Percentiles rank a stretch among this genome's conserved stretches.
These are phyloP conservation scores for Sphaerostilbella broomeana DNA, from an alignment of 2,329 filamentous ascomycete species.

Conservation along the genomic window DNA sequence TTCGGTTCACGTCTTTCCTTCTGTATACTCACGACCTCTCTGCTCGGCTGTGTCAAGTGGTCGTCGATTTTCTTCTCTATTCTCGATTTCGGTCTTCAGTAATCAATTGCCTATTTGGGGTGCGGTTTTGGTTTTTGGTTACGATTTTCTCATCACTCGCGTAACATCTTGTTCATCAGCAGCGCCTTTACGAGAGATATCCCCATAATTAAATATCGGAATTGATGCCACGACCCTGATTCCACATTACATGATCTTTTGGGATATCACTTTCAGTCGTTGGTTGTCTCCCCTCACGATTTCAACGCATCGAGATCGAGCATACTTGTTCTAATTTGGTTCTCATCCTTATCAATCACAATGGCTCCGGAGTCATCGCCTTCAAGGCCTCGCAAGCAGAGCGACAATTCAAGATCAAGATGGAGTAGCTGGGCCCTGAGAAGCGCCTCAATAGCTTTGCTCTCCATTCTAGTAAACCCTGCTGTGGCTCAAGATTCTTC, in stretches of 20 bases:
- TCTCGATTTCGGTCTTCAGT: slow-evolving; percentile 4
- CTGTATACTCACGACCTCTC: slow-evolving; percentile 3
- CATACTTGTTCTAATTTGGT: neutral
- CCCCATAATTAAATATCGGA: slow-evolving; percentile 3
- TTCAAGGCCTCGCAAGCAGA: no score
- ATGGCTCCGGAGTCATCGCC: no score
- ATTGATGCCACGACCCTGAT: neutral
- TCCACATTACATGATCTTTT: neutral
- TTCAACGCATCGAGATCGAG: neutral
- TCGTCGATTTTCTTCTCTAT: slow-evolving; percentile 2
- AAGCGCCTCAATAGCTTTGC: slow-evolving; percentile 20
- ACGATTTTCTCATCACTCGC: slow-evolving; percentile 18
- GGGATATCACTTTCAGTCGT: neutral
- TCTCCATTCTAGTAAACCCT: slow-evolving; percentile 23
- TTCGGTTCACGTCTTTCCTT: slow-evolving; percentile 4
- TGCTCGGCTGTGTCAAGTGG: slow-evolving; percentile 6
- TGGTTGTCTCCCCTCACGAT: neutral
- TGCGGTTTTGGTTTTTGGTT: slow-evolving; percentile 23
- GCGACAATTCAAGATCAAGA: slow-evolving; percentile 9
- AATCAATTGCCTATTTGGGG: neutral
- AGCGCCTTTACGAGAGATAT: slow-evolving; percentile 14
- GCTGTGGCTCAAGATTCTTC: slow-evolving; percentile 30
- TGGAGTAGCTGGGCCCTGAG: slow-evolving; percentile 17
- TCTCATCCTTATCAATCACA: slow-evolving; percentile 10
- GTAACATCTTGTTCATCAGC: slow-evolving; percentile 23